Evolutionary conservation across 805 yeast species (phyloP).

Genomic region (Candida pseudoglaebosa): DNA sequence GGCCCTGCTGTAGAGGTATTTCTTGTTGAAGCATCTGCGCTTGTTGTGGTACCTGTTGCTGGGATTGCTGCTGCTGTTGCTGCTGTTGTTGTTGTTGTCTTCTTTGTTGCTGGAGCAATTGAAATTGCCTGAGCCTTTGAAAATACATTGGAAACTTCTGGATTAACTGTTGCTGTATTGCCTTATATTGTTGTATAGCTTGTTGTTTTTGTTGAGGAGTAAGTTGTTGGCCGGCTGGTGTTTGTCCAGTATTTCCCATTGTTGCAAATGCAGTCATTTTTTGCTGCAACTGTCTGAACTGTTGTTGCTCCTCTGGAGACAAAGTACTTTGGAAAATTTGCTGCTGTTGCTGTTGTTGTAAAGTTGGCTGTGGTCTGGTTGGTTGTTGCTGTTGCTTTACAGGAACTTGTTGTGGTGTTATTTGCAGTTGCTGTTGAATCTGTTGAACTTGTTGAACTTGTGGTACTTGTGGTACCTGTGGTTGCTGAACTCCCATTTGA

Average conservation of each 20-base stretch:
- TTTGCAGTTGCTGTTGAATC: conserved; percentile 17
- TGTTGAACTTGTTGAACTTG: conserved; percentile 20
- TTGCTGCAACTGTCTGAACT: conserved; percentile 36
- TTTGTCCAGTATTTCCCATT: conserved; percentile 41
- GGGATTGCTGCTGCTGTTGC: conserved; percentile 14
- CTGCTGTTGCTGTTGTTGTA: conserved; percentile 41
- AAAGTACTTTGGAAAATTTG: conserved; percentile 41
- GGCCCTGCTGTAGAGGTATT: conserved; percentile 14
- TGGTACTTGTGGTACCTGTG: conserved; percentile 9
- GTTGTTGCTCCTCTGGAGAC: conserved; percentile 39
- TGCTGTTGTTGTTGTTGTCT: conserved; percentile 12
- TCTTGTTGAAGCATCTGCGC: conserved; percentile 11
- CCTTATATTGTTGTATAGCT: conserved; percentile 40
- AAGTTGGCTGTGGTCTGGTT: conserved; percentile 12
- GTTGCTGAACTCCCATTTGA: conserved; percentile 5
- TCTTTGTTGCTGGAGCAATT: conserved; percentile 26
- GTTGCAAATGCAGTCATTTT: conserved; percentile 37
- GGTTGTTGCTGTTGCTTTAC: conserved; percentile 11
- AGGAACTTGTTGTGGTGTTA: conserved; percentile 17
- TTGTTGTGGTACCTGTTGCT: conserved; percentile 13
- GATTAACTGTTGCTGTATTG: conserved; percentile 32
- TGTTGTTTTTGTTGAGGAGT: conserved; percentile 43
- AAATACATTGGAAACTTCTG: conserved; percentile 36
- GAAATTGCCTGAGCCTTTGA: conserved; percentile 35
- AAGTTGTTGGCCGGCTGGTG: conserved; percentile 39